These are phyloP conservation scores for Cokeromyces recurvatus DNA, from an alignment of 371 early-diverging fungal genomes.

Conservation along the genomic window DNA sequence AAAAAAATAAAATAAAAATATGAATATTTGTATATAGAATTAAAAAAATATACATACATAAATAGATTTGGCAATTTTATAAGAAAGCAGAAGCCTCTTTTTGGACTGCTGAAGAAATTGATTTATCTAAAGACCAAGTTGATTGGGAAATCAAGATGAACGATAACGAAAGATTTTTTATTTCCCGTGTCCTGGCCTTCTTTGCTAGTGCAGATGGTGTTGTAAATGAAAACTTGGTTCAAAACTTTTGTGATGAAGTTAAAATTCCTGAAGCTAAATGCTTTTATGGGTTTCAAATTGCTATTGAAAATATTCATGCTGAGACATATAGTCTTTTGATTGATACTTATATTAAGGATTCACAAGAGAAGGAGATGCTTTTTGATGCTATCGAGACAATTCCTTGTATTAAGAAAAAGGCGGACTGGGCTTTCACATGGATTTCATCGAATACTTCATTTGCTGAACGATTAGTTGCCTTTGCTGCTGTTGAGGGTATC, in stretches of 20 bases:
- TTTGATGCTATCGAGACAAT: conserved; percentile 98
- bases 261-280: conserved; percentile 98
- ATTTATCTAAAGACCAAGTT: conserved; percentile 90
- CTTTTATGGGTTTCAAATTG: conserved; percentile 99
- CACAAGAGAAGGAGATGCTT: conserved; percentile 79
- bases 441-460: conserved; percentile 90
- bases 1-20: not conserved
- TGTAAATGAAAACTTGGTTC: conserved; percentile 98
- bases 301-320: conserved; percentile 99
- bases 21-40: not conserved
- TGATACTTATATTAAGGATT: conserved; percentile 97
- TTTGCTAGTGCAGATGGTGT: conserved; percentile 99
- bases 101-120: conserved; percentile 99
- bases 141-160: conserved; percentile 95
- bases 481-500: conserved; percentile 99
- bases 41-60: too few species aligned
- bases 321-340: conserved; percentile 99
- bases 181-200: conserved; percentile 98
- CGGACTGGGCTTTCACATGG: conserved; percentile 99
- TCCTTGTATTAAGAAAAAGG: conserved; percentile 97
- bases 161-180: conserved; percentile 94
- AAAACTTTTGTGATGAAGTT: conserved; percentile 96
- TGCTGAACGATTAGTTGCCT: conserved; percentile 96
- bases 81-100: conserved; percentile 99
- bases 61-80: conserved; percentile 97